Percentiles rank a stretch among this genome's conserved stretches.
Conservation (phyloP, 1,284 basidiomycete genomes). For the Mycosarcoma maydis region DNA sequence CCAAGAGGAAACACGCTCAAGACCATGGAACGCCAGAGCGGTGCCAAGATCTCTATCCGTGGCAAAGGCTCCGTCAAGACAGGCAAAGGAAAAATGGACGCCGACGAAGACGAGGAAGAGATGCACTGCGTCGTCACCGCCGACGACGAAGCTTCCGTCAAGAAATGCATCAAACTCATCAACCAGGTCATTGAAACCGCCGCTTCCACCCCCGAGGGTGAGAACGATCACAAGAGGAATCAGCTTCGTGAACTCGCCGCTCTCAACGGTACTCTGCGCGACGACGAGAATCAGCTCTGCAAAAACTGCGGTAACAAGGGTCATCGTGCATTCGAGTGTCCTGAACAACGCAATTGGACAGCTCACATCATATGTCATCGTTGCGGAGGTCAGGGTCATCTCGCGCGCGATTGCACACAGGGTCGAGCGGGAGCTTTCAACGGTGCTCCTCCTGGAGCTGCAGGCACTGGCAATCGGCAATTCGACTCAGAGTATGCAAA, state of each 20-base stretch:
- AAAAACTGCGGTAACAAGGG: slow-evolving; percentile 95
- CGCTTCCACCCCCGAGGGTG: slow-evolving; percentile 96
- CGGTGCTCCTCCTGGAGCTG: slow-evolving; percentile 54
- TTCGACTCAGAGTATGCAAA: slow-evolving; percentile 98
- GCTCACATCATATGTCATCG: slow-evolving; percentile 65
- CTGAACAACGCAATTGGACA: slow-evolving; percentile 63
- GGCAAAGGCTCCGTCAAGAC: slow-evolving; percentile 99
- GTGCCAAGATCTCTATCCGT: slow-evolving; percentile 97
- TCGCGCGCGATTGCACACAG: slow-evolving; percentile 63
- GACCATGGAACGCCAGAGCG: slow-evolving; percentile 98
- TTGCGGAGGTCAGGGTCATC: slow-evolving; percentile 65
- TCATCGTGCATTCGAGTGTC: slow-evolving; percentile 67
- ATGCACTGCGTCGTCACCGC: slow-evolving; percentile 96
- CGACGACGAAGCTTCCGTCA: slow-evolving; percentile 90
- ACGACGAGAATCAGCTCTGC: slow-evolving; percentile 99
- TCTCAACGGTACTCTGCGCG: slow-evolving; percentile 96
- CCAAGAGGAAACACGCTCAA: slow-evolving; percentile 98
- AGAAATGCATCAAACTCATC: slow-evolving; percentile 89
- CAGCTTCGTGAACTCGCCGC: slow-evolving; percentile 97
- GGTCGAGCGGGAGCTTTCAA: slow-evolving; percentile 72
- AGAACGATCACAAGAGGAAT: slow-evolving; percentile 99
- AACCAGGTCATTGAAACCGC: slow-evolving; percentile 99
- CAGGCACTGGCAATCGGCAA: slow-evolving; percentile 59
- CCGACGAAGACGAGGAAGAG: slow-evolving; percentile 94
- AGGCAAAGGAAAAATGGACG: slow-evolving; percentile 86